Evolutionary conservation across 129 eudicot species (phyloP).

Genomic region (Logfia minima): DNA sequence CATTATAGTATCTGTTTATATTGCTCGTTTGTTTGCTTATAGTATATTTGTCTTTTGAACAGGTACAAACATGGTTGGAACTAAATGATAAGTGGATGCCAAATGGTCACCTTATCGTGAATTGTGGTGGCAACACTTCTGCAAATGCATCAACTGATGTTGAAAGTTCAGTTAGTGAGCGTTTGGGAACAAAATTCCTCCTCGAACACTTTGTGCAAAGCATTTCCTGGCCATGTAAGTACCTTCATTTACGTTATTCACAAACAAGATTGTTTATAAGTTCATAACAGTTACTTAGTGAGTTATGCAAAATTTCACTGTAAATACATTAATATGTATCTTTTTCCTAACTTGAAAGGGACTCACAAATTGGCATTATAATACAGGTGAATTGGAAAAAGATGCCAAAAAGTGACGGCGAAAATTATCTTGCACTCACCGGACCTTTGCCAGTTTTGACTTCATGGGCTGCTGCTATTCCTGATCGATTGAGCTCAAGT

Average conservation of each 20-base stretch:
- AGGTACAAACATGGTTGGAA: constrained; percentile 74
- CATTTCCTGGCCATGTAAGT: constrained; percentile 71
- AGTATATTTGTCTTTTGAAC: constrained; percentile 10
- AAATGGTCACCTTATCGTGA: constrained; percentile 84
- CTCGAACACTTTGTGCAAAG: constrained; percentile 58
- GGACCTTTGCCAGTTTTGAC: constrained; percentile 74
- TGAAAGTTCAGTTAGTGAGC: constrained; percentile 14
- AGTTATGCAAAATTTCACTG: neutral
- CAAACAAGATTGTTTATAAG: neutral
- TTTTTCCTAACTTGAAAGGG: neutral
- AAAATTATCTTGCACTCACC: constrained; percentile 75
- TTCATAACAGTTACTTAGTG: neutral
- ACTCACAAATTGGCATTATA: constrained; percentile 6
- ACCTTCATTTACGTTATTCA: constrained; percentile 16
- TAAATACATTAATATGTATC: neutral
- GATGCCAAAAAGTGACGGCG: constrained; percentile 55
- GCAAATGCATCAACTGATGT: neutral
- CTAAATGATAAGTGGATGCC: constrained; percentile 73
- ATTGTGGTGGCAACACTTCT: constrained; percentile 61
- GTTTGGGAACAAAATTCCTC: constrained; percentile 57
- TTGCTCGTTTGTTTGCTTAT: neutral
- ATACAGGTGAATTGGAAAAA: constrained; percentile 78
- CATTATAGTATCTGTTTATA: neutral
- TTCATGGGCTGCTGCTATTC: constrained; percentile 71
- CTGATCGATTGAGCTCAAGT: constrained; percentile 48